Percentiles rank a stretch among this genome's conserved stretches.
These are phyloP conservation scores for Boletus rubescentipes DNA, from an alignment of 768 basidiomycete species.

Conservation along the genomic window DNA sequence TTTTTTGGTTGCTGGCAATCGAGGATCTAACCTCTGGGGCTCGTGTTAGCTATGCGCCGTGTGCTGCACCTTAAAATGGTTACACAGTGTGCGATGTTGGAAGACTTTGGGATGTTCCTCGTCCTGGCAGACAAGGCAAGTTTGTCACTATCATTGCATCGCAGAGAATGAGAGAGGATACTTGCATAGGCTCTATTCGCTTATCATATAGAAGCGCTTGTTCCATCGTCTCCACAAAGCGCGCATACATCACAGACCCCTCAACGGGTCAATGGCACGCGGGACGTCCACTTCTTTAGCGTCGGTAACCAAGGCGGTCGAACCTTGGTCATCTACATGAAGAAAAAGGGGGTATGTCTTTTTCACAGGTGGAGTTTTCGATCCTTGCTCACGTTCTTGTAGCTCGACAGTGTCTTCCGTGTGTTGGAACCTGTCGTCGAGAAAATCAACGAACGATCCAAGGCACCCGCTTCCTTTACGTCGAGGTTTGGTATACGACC, in stretches of 20 bases:
- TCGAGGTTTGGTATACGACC: constrained; percentile 76
- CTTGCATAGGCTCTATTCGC: constrained; percentile 74
- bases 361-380: constrained; percentile 6
- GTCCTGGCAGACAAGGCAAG: constrained; percentile 88
- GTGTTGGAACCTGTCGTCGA: constrained; percentile 96
- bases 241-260: constrained; percentile 73
- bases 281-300: constrained; percentile 95
- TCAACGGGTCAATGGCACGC: constrained; percentile 86
- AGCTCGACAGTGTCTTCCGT: constrained; percentile 91
- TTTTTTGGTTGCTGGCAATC: background rate
- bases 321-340: constrained; percentile 93
- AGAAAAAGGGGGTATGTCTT: constrained; percentile 75
- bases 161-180: background rate
- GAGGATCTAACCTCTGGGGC: constrained; percentile 6
- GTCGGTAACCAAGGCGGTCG: constrained; percentile 85
- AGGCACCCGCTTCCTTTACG: constrained; percentile 67
- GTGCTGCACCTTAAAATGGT: constrained; percentile 93
- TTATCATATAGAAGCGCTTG: constrained; percentile 94
- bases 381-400: background rate
- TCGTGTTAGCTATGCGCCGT: constrained; percentile 73
- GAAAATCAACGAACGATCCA: constrained; percentile 77
- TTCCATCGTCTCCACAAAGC: constrained; percentile 77
- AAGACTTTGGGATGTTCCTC: constrained; percentile 95
- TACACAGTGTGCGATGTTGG: constrained; percentile 93
- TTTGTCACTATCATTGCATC: background rate